Conservation (phyloP, 2,329 filamentous ascomycete species). For the Ascochyta fabae region DNA sequence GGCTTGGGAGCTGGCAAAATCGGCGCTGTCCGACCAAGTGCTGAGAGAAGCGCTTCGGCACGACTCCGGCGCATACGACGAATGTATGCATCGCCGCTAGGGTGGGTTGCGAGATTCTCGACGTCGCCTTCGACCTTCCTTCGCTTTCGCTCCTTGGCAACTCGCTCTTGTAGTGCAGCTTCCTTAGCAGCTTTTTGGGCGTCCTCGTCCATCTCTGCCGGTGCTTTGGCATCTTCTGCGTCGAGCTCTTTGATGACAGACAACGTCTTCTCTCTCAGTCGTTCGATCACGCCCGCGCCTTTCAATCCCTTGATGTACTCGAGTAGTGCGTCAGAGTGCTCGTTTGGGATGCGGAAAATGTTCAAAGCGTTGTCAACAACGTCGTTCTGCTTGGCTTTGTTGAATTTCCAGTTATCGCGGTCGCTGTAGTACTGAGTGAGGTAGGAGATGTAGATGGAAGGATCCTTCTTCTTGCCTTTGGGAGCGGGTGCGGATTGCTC, state of each 20-base stretch:
- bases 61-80: conserved; percentile 44
- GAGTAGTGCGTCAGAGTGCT: conserved; percentile 72
- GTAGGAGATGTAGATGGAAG: conserved; percentile 75
- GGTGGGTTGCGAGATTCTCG: conserved; percentile 31
- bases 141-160: conserved; percentile 41
- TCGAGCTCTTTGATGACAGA: conserved; percentile 64
- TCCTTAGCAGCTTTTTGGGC: conserved; percentile 47
- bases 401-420: conserved; percentile 86
- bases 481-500: background rate
- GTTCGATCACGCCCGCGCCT: conserved; percentile 70
- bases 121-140: conserved; percentile 41
- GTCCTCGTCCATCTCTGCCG: conserved; percentile 43
- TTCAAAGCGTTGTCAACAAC: conserved; percentile 84
- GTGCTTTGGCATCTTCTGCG: conserved; percentile 33
- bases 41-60: conserved; percentile 39
- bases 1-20: conserved; percentile 23
- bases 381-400: conserved; percentile 88
- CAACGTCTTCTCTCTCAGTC: conserved; percentile 71
- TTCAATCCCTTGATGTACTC: conserved; percentile 81
- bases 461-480: conserved; percentile 52
- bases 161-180: conserved; percentile 44
- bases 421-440: conserved; percentile 76
- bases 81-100: conserved; percentile 39
- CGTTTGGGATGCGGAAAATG: conserved; percentile 70
- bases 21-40: conserved; percentile 37